Percentiles rank a stretch among this genome's conserved stretches.
Evolutionary conservation across 2,329 filamentous ascomycete species (phyloP).

Genomic region (Bipolaris victoriae): DNA sequence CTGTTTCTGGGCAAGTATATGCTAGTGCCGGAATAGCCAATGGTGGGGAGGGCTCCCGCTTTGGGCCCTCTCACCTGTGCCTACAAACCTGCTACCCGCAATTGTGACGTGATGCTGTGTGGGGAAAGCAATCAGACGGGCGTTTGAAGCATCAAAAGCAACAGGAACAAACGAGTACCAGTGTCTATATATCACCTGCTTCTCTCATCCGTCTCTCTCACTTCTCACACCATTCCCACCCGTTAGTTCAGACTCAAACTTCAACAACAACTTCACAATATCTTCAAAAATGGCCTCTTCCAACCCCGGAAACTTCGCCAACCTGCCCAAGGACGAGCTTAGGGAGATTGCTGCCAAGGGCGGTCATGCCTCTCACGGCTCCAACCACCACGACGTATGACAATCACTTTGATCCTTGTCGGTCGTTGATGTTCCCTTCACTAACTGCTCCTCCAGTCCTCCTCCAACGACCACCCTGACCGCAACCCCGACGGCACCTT

Average conservation of each 20-base stretch:
- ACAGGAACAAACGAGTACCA: constrained; percentile 16
- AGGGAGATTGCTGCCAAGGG: constrained; percentile 57
- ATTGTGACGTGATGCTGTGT: constrained; percentile 27
- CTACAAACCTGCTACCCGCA: constrained; percentile 6
- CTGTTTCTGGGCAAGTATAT: not conserved
- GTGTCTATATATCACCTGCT: not conserved
- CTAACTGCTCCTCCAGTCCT: not conserved
- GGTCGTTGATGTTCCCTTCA: not conserved
- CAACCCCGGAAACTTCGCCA: constrained; percentile 61
- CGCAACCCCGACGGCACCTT: constrained; percentile 51
- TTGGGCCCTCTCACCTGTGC: not conserved
- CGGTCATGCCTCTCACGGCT: constrained; percentile 51
- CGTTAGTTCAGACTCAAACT: constrained; percentile 4
- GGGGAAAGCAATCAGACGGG: constrained; percentile 18
- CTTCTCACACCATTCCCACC: not conserved
- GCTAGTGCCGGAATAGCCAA: constrained; percentile 6
- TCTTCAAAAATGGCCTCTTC: constrained; percentile 45
- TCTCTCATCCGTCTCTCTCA: not conserved
- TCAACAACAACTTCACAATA: constrained; percentile 6
- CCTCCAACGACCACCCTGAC: constrained; percentile 12
- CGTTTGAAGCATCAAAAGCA: constrained; percentile 8
- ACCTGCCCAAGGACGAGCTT: constrained; percentile 58
- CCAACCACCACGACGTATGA: constrained; percentile 6
- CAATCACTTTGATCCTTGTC: not conserved
- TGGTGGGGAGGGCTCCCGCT: not conserved